Evolutionary conservation across 768 basidiomycete genomes (phyloP).

Genomic region (Russula emetica): DNA sequence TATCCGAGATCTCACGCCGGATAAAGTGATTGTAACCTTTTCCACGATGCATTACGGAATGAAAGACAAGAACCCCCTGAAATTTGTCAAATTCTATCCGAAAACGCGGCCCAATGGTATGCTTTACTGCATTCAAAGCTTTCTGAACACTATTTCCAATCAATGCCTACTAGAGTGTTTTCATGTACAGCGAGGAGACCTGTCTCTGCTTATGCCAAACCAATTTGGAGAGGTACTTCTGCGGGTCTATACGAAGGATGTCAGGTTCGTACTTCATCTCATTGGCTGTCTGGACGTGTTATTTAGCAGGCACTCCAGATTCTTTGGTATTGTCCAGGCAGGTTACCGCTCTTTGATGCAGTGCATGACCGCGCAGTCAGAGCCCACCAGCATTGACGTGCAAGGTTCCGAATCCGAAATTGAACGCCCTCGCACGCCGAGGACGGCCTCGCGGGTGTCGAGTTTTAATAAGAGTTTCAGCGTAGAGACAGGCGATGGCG

Average conservation of each 20-base stretch:
- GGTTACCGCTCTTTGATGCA: constrained; percentile 53
- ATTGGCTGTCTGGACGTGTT: not conserved
- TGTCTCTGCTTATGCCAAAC: constrained; percentile 60
- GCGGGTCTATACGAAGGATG: constrained; percentile 66
- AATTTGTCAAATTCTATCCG: constrained; percentile 67
- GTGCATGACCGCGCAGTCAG: not conserved
- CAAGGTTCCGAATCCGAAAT: constrained; percentile 19
- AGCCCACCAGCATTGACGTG: constrained; percentile 19
- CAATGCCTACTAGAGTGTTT: constrained; percentile 42
- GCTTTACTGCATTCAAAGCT: constrained; percentile 5
- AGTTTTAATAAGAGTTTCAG: constrained; percentile 24
- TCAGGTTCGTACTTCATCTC: constrained; percentile 32
- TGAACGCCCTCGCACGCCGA: constrained; percentile 21
- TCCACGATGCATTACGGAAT: constrained; percentile 74
- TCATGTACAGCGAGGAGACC: constrained; percentile 49
- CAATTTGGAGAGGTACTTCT: constrained; percentile 68
- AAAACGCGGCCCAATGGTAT: constrained; percentile 58
- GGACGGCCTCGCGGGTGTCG: constrained; percentile 15
- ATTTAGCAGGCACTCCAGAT: constrained; percentile 33
- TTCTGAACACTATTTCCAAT: not conserved
- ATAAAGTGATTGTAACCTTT: constrained; percentile 62
- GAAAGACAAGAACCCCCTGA: constrained; percentile 63
- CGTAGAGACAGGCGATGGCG: constrained; percentile 6
- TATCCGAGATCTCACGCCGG: constrained; percentile 38
- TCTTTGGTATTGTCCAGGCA: constrained; percentile 59